phyloP scores from a whole-genome alignment of 2,329 filamentous ascomycete species.

The Penicillium sp. region DNA sequence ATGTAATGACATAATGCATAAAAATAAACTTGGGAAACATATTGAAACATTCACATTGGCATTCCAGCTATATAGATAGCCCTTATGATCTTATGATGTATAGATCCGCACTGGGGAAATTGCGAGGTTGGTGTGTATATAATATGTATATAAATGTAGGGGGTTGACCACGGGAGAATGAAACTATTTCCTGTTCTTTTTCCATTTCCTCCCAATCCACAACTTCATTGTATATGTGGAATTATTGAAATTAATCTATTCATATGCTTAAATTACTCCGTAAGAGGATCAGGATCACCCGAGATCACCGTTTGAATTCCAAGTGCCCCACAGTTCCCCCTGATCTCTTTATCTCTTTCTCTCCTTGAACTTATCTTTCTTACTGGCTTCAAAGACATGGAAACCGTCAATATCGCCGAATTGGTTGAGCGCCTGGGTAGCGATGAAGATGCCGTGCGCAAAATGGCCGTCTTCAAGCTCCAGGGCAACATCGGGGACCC shows the following conservation, averaged over 20 bases:
- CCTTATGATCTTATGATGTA: not conserved
- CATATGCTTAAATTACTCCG: not conserved
- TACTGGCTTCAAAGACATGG: slow-evolving; percentile 41
- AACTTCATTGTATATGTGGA: not conserved
- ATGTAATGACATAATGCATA: slow-evolving; percentile 1
- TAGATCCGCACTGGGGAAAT: not conserved
- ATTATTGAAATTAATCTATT: not conserved
- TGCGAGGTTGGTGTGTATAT: not conserved
- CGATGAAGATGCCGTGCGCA: slow-evolving; percentile 83
- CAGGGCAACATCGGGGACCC: slow-evolving; percentile 94
- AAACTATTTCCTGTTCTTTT: not conserved
- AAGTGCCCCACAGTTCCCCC: slow-evolving; percentile 16
- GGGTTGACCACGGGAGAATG: not conserved
- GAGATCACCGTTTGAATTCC: not conserved
- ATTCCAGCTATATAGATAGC: not conserved
- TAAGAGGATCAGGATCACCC: not conserved
- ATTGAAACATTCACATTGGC: not conserved
- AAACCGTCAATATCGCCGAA: slow-evolving; percentile 55
- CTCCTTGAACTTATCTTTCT: not conserved
- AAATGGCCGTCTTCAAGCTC: slow-evolving; percentile 98
- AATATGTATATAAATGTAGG: not conserved
- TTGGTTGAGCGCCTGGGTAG: slow-evolving; percentile 59
- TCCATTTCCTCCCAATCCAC: not conserved
- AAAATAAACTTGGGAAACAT: not conserved
- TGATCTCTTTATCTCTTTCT: slow-evolving; percentile 11